Conservation (phyloP, 768 basidiomycete genomes). For the Pisolithus microcarpus region DNA sequence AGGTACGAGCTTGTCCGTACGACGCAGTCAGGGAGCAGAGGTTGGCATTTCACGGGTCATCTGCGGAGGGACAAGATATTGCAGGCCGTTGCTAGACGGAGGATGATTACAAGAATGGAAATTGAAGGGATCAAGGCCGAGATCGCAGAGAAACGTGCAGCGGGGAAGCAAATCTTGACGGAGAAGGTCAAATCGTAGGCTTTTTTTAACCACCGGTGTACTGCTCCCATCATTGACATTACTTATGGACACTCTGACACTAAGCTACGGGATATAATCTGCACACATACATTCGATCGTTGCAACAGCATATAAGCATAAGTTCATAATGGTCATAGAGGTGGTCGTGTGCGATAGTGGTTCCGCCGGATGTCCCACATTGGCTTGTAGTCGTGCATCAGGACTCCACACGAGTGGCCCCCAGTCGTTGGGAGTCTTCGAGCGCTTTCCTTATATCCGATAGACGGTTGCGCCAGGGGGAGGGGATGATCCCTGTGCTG, state of each 20-base stretch:
- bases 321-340: slow-evolving; percentile 1
- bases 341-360: neutral
- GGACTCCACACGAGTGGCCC: slow-evolving; percentile 1
- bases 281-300: neutral
- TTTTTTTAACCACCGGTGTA: slow-evolving; percentile 5
- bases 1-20: slow-evolving; percentile 29
- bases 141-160: slow-evolving; percentile 19
- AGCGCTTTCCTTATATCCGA: slow-evolving; percentile 28
- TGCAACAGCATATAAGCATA: neutral
- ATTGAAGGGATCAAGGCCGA: slow-evolving; percentile 32
- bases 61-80: slow-evolving; percentile 45
- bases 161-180: slow-evolving; percentile 17
- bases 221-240: neutral
- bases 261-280: slow-evolving; percentile 18
- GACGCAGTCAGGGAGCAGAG: slow-evolving; percentile 30
- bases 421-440: slow-evolving; percentile 15
- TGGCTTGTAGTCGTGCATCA: neutral
- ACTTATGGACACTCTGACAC: slow-evolving; percentile 4
- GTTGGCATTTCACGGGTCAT: slow-evolving; percentile 35
- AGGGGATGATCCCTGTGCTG: slow-evolving; percentile 21
- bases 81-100: slow-evolving; percentile 40
- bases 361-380: neutral
- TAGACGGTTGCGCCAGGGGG: slow-evolving; percentile 22
- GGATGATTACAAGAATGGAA: slow-evolving; percentile 36
- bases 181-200: slow-evolving; percentile 11